Evolutionary conservation across 148 eudicot species (phyloP).

Genomic region (Talinum fruticosum): DNA sequence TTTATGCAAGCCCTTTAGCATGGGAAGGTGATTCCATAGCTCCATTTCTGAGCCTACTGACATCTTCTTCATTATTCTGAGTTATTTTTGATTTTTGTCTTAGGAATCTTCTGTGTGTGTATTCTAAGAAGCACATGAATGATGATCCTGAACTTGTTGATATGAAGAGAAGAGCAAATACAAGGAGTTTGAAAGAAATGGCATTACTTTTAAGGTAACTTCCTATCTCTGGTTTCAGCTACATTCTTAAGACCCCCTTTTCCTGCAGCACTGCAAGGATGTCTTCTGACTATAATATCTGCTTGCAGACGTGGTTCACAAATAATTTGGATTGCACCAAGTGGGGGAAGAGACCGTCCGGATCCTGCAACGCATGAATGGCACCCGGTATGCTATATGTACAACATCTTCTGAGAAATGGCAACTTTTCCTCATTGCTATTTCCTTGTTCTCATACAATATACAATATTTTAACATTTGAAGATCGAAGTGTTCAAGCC

Average conservation of each 20-base stretch:
- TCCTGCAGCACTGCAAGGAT: no score
- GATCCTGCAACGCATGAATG: constrained; percentile 80
- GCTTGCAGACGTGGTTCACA: constrained; percentile 77
- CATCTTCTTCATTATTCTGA: neutral
- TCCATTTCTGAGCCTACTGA: neutral
- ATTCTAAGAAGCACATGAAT: constrained; percentile 92
- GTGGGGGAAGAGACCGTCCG: constrained; percentile 99
- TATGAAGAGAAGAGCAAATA: constrained; percentile 83
- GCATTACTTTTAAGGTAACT: constrained; percentile 77
- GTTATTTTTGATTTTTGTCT: neutral
- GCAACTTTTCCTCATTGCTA: no score
- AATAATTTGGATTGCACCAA: constrained; percentile 98
- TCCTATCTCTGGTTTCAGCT: constrained; percentile 5
- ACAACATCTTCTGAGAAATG: neutral
- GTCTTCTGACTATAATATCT: constrained; percentile 16
- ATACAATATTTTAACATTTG: neutral
- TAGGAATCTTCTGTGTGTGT: constrained; percentile 96
- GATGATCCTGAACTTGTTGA: constrained; percentile 88
- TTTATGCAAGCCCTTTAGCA: constrained; percentile 99
- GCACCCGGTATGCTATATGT: constrained; percentile 57
- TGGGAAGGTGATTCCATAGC: constrained; percentile 78
- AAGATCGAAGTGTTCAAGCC: neutral
- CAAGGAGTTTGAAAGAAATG: constrained; percentile 95
- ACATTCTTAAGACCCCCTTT: neutral
- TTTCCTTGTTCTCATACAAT: no score